Evolutionary conservation across 2,329 filamentous ascomycete species (phyloP).

Genomic region (Bipolaris cookei): DNA sequence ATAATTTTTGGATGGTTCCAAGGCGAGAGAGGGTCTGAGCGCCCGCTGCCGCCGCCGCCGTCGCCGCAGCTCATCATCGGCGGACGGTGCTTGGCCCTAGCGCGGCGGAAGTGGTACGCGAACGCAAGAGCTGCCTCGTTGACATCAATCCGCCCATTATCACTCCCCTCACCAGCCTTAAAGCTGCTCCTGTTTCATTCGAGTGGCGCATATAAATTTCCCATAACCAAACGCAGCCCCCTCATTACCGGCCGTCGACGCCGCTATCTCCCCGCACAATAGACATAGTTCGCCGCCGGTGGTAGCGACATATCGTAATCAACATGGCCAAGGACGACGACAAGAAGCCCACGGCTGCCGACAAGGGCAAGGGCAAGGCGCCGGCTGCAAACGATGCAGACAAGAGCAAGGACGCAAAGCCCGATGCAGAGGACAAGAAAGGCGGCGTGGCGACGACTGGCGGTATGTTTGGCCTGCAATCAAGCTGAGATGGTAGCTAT

Average conservation of each 20-base stretch:
- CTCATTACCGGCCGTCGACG: conserved; percentile 15
- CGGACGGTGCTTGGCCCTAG: conserved; percentile 33
- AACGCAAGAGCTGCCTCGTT: conserved; percentile 40
- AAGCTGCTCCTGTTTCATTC: conserved; percentile 14
- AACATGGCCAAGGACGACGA: conserved; percentile 93
- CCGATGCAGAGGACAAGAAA: conserved; percentile 79
- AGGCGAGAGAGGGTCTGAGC: conserved; percentile 26
- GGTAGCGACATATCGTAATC: conserved; percentile 47
- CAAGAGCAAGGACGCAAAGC: conserved; percentile 64
- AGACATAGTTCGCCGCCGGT: conserved; percentile 43
- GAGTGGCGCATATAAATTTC: conserved; percentile 8
- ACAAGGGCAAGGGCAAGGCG: conserved; percentile 97
- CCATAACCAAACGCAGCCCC: neutral
- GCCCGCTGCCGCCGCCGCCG: conserved; percentile 9
- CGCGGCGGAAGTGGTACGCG: conserved; percentile 24
- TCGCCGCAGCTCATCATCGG: conserved; percentile 24
- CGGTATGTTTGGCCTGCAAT: conserved; percentile 48
- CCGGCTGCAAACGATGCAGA: conserved; percentile 67
- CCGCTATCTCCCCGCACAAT: conserved; percentile 20
- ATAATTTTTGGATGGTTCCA: conserved; percentile 38
- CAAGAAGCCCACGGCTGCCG: conserved; percentile 77
- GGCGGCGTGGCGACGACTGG: conserved; percentile 71
- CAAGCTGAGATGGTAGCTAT: conserved; percentile 17
- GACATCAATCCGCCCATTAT: conserved; percentile 35
- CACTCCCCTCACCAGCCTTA: conserved; percentile 21